These are phyloP conservation scores for Stemphylium lycopersici DNA, from an alignment of 2,329 filamentous ascomycete genomes.

Conservation along the genomic window DNA sequence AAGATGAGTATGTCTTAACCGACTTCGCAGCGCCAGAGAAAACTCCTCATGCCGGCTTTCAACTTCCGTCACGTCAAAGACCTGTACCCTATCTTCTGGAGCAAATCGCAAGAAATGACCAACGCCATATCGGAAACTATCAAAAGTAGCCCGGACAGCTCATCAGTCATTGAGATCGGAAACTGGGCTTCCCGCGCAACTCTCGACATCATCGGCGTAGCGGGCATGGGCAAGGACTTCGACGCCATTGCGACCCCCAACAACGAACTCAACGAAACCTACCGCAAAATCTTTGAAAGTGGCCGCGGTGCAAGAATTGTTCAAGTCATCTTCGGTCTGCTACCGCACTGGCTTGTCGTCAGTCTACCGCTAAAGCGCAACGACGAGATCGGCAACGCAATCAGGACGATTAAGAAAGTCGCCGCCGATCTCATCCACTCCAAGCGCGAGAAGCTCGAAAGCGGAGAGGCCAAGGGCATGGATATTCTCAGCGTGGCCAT, in stretches of 20 bases:
- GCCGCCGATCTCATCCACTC: conserved; percentile 72
- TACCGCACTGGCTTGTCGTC: conserved; percentile 67
- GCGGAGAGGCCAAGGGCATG: conserved; percentile 56
- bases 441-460: conserved; percentile 67
- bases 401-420: conserved; percentile 58
- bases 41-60: conserved; percentile 57
- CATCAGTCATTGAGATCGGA: conserved; percentile 52
- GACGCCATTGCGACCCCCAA: conserved; percentile 57
- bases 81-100: conserved; percentile 57
- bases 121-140: conserved; percentile 41
- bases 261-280: conserved; percentile 60
- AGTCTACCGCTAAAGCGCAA: conserved; percentile 74
- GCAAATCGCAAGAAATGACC: conserved; percentile 53
- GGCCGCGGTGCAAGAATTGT: conserved; percentile 61
- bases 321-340: conserved; percentile 64
- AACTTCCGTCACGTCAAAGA: conserved; percentile 59
- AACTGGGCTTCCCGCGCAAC: conserved; percentile 59
- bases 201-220: conserved; percentile 64
- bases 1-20: conserved; percentile 1
- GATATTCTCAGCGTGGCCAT: conserved; percentile 85
- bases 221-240: conserved; percentile 64
- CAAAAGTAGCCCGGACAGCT: conserved; percentile 29
- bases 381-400: conserved; percentile 46
- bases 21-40: conserved; percentile 51
- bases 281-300: conserved; percentile 58